Evolutionary conservation across 2,329 filamentous ascomycete genomes (phyloP).

Genomic region (Paraconiothyrium brasiliense): DNA sequence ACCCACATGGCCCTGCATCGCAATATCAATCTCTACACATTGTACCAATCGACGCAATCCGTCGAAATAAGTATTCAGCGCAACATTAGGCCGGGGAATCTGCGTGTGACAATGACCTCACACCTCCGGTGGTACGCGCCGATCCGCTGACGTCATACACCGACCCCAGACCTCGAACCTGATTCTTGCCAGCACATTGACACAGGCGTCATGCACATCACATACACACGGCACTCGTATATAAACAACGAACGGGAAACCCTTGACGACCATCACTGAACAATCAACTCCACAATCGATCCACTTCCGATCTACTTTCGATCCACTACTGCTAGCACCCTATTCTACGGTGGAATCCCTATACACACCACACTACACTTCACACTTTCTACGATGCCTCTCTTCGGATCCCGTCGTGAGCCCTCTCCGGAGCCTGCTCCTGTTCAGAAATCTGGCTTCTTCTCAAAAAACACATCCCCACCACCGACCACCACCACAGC

Average conservation of each 20-base stretch:
- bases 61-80: not conserved
- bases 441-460: slow-evolving; percentile 2
- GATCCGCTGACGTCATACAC: slow-evolving; percentile 28
- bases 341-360: slow-evolving; percentile 2
- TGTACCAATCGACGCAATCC: not conserved
- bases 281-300: not conserved
- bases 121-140: slow-evolving; percentile 20
- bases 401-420: slow-evolving; percentile 40
- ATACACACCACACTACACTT: slow-evolving; percentile 26
- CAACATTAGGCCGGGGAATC: not conserved
- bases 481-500: slow-evolving; percentile 33
- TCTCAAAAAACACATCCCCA: slow-evolving; percentile 23
- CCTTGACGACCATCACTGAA: not conserved
- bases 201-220: slow-evolving; percentile 5
- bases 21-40: slow-evolving; percentile 6
- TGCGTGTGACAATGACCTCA: slow-evolving; percentile 26
- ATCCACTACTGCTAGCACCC: slow-evolving; percentile 9
- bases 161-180: slow-evolving; percentile 22
- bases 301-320: not conserved
- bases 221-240: slow-evolving; percentile 12
- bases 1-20: slow-evolving; percentile 11
- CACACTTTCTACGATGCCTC: slow-evolving; percentile 43
- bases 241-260: slow-evolving; percentile 15
- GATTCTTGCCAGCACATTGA: slow-evolving; percentile 18
- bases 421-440: slow-evolving; percentile 11